phyloP scores from a whole-genome alignment of 23 red algal genomes.

The Agarophyton chilense region DNA sequence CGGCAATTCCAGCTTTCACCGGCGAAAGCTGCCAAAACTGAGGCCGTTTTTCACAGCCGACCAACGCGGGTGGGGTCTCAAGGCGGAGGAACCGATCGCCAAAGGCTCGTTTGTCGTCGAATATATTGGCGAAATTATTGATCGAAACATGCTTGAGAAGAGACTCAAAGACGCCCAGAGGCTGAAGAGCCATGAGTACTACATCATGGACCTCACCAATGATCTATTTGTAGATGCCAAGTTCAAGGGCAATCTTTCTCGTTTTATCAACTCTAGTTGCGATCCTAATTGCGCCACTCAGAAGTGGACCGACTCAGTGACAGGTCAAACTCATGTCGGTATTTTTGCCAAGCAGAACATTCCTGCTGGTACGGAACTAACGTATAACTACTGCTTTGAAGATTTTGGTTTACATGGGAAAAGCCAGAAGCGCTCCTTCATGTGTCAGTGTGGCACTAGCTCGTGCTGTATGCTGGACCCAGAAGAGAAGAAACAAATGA shows the following conservation, averaged over 20 bases:
- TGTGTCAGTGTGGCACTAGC: slow-evolving; percentile 69
- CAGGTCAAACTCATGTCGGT: slow-evolving; percentile 82
- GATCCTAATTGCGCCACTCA: slow-evolving; percentile 89
- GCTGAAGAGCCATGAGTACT: slow-evolving; percentile 75
- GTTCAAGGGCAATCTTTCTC: slow-evolving; percentile 74
- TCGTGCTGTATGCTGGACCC: slow-evolving; percentile 67
- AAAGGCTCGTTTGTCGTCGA: slow-evolving; percentile 87
- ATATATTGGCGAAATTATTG: slow-evolving; percentile 96
- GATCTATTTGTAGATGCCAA: slow-evolving; percentile 83
- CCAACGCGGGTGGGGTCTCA: slow-evolving; percentile 84
- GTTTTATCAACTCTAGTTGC: slow-evolving; percentile 95
- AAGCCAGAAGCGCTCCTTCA: slow-evolving; percentile 58
- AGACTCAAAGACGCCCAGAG: slow-evolving; percentile 53
- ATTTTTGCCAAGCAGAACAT: slow-evolving; percentile 91
- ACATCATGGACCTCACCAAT: slow-evolving; percentile 91
- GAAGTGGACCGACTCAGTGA: slow-evolving; percentile 84
- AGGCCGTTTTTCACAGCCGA: slow-evolving; percentile 83
- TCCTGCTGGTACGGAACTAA: slow-evolving; percentile 85
- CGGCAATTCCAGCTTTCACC: slow-evolving; percentile 61
- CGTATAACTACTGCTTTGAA: slow-evolving; percentile 95
- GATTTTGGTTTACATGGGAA: slow-evolving; percentile 63
- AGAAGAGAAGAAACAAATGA: slow-evolving; percentile 66
- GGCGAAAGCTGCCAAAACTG: slow-evolving; percentile 44
- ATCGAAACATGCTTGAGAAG: slow-evolving; percentile 50
- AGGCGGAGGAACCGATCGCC: slow-evolving; percentile 39